Percentiles rank a stretch among this genome's conserved stretches.
These are phyloP conservation scores for Zea luxurians DNA, from an alignment of 176 grass and related monocot genomes.

Conservation along the genomic window DNA sequence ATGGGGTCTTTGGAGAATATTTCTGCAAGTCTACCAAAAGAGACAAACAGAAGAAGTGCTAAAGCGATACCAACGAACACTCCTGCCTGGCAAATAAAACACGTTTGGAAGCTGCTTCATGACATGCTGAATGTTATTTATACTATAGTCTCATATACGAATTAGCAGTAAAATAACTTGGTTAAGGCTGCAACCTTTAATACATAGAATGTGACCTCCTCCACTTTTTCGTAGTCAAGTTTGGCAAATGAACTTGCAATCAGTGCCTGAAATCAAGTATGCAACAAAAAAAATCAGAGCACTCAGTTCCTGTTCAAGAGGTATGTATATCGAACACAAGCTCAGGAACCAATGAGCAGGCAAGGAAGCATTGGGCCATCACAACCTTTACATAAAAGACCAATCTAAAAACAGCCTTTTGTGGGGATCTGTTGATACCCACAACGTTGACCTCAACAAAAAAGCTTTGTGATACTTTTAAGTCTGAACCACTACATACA, in stretches of 20 bases:
- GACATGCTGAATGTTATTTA: constrained; percentile 23
- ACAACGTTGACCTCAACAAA: too few relatives aligned
- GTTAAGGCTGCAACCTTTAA: constrained; percentile 51
- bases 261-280: constrained; percentile 49
- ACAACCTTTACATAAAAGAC: neutral
- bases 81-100: constrained; percentile 56
- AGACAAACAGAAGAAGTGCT: constrained; percentile 56
- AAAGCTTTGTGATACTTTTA: neutral
- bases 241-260: constrained; percentile 70
- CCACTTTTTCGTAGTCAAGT: constrained; percentile 63
- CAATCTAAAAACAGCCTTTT: neutral
- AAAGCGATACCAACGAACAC: constrained; percentile 56
- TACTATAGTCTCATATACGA: neutral
- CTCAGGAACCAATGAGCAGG: neutral
- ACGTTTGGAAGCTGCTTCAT: constrained; percentile 19
- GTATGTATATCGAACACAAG: neutral
- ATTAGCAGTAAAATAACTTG: constrained; percentile 23
- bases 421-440: too few relatives aligned
- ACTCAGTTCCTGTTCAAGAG: constrained; percentile 3
- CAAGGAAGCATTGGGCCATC: constrained; percentile 12
- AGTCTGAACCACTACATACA: constrained; percentile 1
- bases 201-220: constrained; percentile 50
- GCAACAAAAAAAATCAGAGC: neutral
- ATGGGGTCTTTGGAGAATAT: constrained; percentile 71
- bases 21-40: constrained; percentile 67